These are phyloP conservation scores for Penicillium polonicum DNA, from an alignment of 2,329 filamentous ascomycete genomes.

Conservation along the genomic window DNA sequence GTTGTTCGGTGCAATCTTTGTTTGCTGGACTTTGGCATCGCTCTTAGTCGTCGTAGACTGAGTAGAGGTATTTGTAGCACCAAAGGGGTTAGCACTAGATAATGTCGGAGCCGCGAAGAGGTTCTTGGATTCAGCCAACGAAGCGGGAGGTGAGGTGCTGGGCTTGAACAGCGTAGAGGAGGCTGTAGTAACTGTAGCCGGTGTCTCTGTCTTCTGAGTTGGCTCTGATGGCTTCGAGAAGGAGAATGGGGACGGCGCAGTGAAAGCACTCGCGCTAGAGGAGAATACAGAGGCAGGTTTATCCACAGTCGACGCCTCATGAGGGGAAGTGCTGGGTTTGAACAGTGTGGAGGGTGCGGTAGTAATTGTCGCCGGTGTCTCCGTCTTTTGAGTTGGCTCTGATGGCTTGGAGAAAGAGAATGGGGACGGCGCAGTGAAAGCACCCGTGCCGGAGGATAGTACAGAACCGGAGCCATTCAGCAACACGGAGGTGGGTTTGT, in stretches of 20 bases:
- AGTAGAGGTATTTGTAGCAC: not conserved
- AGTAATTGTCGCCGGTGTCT: not conserved
- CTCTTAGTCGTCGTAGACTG: not conserved
- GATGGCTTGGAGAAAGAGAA: slow-evolving; percentile 1
- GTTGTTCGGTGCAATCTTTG: not conserved
- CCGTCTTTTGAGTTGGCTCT: not conserved
- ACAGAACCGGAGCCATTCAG: not conserved
- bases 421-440: not conserved
- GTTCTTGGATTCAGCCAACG: not conserved
- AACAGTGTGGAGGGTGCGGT: not conserved
- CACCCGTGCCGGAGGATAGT: not conserved
- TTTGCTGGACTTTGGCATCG: not conserved
- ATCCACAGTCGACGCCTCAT: not conserved
- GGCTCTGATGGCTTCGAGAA: slow-evolving; percentile 3
- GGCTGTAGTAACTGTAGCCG: not conserved
- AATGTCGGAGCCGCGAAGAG: not conserved
- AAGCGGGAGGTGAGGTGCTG: not conserved
- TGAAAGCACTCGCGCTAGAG: not conserved
- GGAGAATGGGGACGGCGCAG: slow-evolving; percentile 1
- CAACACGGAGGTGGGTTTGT: not conserved
- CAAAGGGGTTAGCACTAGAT: not conserved
- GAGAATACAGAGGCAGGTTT: not conserved
- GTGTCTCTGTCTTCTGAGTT: not conserved
- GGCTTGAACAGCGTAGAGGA: not conserved
- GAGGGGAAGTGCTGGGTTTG: not conserved